Evolutionary conservation across 1,284 basidiomycete species (phyloP).

Genomic region (Waitea zeae): DNA sequence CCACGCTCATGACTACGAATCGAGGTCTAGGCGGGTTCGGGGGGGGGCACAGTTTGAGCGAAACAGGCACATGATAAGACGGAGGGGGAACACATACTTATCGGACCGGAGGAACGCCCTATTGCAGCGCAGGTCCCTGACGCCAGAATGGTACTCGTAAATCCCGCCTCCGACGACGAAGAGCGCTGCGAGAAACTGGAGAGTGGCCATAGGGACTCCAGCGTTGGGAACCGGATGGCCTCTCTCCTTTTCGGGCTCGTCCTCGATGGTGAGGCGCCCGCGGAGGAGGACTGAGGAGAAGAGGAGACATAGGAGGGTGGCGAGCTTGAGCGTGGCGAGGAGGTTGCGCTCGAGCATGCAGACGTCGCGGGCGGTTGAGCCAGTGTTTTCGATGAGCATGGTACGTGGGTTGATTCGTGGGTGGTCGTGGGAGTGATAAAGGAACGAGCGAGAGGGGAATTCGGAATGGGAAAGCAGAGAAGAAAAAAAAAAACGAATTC

Average conservation of each 20-base stretch:
- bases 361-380: constrained; percentile 48
- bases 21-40: no score
- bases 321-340: constrained; percentile 46
- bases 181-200: constrained; percentile 24
- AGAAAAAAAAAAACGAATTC: no score
- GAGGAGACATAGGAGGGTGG: constrained; percentile 41
- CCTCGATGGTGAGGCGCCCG: constrained; percentile 23
- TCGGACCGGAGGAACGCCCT: constrained; percentile 39
- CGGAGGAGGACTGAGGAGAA: constrained; percentile 45
- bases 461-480: no score
- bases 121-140: constrained; percentile 32
- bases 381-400: no score
- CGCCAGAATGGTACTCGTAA: constrained; percentile 47
- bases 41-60: no score
- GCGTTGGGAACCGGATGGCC: constrained; percentile 7
- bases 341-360: constrained; percentile 63
- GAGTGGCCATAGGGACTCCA: constrained; percentile 12
- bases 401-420: no score
- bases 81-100: constrained; percentile 26
- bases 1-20: no score
- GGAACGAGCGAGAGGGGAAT: no score
- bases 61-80: constrained; percentile 5
- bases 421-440: no score
- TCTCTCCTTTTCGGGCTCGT: constrained; percentile 6
- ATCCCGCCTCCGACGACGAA: constrained; percentile 34